Evolutionary conservation across 2,329 filamentous ascomycete species (phyloP).

Genomic region (Zelopaecilomyces penicillatus): DNA sequence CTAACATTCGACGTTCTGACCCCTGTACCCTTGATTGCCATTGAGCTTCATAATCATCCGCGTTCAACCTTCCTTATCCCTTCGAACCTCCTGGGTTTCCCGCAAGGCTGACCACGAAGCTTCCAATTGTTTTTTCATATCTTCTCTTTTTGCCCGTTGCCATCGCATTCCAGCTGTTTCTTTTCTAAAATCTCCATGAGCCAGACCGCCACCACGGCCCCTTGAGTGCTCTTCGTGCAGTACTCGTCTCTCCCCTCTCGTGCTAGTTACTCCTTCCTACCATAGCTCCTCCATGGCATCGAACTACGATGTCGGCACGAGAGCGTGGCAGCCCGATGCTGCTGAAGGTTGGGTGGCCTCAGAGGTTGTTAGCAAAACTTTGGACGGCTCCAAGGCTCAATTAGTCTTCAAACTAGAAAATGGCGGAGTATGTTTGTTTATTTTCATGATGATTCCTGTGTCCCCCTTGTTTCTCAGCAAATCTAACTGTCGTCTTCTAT

Average conservation of each 20-base stretch:
- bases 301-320: slow-evolving; percentile 90
- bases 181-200: too few species aligned
- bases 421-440: slow-evolving; percentile 65
- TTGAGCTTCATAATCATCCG: too few species aligned
- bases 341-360: slow-evolving; percentile 97
- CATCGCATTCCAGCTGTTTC: too few species aligned
- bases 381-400: slow-evolving; percentile 77
- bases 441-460: neutral
- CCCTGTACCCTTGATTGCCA: too few species aligned
- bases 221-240: too few species aligned
- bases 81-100: too few species aligned
- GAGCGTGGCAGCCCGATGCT: slow-evolving; percentile 95
- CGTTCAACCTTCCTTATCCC: too few species aligned
- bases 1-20: too few species aligned
- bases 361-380: slow-evolving; percentile 78
- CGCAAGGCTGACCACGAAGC: too few species aligned
- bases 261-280: slow-evolving; percentile 6
- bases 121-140: too few species aligned
- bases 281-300: slow-evolving; percentile 61
- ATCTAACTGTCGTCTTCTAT: slow-evolving; percentile 8
- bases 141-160: too few species aligned
- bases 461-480: neutral
- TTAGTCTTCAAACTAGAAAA: slow-evolving; percentile 85
- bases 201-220: too few species aligned
- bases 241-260: slow-evolving; percentile 4